A percentile compares a stretch with the other conserved stretches of the same genome.
Conservation (phyloP, 75 land plant species). For the Selaginella tamariscina region DNA sequence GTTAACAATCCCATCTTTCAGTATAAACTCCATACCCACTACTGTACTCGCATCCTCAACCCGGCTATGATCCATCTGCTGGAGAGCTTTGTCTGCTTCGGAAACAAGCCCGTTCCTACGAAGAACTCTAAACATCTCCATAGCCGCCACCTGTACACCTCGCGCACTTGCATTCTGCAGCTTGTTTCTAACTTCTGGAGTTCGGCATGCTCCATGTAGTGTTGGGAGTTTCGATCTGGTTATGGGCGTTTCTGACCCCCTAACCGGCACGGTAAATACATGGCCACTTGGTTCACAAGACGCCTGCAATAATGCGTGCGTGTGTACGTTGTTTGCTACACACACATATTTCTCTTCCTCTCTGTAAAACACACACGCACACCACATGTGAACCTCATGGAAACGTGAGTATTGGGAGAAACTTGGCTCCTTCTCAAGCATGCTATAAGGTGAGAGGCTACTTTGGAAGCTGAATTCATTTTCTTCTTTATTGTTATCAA, state of each 20-base stretch:
- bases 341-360: too few species aligned
- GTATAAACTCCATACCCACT: slow-evolving; percentile 26
- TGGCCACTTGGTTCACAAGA: slow-evolving; percentile 1
- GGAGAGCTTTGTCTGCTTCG: slow-evolving; percentile 20
- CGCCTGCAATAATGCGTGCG: neutral
- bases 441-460: neutral
- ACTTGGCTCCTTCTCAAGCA: neutral
- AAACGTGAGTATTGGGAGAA: neutral
- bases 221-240: neutral
- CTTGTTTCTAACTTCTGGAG: slow-evolving; percentile 14
- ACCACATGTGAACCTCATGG: neutral
- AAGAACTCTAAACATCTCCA: slow-evolving; percentile 18
- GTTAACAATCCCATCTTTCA: slow-evolving; percentile 26
- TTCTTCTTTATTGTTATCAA: neutral
- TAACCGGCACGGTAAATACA: slow-evolving; percentile 1
- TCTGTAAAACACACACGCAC: too few species aligned
- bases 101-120: slow-evolving; percentile 17
- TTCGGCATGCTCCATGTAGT: neutral
- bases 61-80: neutral
- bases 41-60: slow-evolving; percentile 2
- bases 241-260: neutral
- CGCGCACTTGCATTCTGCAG: slow-evolving; percentile 16
- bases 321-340: too few species aligned
- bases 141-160: slow-evolving; percentile 15
- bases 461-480: slow-evolving; percentile 12